These are phyloP conservation scores for Phytophthora cactorum DNA, from an alignment of 352 stramenopile species.

Conservation along the genomic window DNA sequence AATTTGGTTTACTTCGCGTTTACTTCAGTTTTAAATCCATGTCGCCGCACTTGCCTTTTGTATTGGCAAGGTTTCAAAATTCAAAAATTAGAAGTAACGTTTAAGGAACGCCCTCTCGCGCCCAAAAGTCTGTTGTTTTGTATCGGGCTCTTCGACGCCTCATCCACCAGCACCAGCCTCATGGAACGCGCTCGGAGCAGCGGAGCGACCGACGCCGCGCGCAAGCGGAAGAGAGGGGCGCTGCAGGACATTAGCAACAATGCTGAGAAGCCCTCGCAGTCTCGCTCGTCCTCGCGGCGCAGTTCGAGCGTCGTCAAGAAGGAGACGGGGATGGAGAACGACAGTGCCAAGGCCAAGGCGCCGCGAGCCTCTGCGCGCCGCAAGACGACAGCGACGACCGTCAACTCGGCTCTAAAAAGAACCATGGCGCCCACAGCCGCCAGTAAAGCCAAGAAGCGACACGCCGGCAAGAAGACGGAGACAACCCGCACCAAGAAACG, in stretches of 20 bases:
- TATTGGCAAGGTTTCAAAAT: constrained; percentile 31
- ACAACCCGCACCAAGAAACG: constrained; percentile 46
- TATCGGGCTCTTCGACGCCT: constrained; percentile 2
- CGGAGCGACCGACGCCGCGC: constrained; percentile 37
- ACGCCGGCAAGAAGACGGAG: constrained; percentile 38
- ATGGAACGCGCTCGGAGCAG: constrained; percentile 30
- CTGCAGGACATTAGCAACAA: constrained; percentile 88
- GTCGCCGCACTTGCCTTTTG: constrained; percentile 3
- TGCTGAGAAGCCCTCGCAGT: constrained; percentile 42
- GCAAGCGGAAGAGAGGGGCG: constrained; percentile 80
- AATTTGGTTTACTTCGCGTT: neutral
- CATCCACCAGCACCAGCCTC: constrained; percentile 4
- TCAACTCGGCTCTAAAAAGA: constrained; percentile 39
- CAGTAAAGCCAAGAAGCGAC: constrained; percentile 40
- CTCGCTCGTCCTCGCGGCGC: constrained; percentile 2
- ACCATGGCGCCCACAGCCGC: constrained; percentile 26
- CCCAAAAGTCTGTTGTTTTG: constrained; percentile 24
- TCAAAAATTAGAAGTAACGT: constrained; percentile 20
- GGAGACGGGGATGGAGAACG: constrained; percentile 3
- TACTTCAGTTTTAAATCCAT: neutral
- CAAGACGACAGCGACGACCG: constrained; percentile 22
- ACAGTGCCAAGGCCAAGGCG: neutral
- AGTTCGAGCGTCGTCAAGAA: constrained; percentile 31
- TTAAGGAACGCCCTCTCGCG: constrained; percentile 21
- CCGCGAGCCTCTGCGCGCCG: constrained; percentile 11